phyloP scores from a whole-genome alignment of 192 early-diverging fungal genomes.

The Gamsiella multidivaricata region DNA sequence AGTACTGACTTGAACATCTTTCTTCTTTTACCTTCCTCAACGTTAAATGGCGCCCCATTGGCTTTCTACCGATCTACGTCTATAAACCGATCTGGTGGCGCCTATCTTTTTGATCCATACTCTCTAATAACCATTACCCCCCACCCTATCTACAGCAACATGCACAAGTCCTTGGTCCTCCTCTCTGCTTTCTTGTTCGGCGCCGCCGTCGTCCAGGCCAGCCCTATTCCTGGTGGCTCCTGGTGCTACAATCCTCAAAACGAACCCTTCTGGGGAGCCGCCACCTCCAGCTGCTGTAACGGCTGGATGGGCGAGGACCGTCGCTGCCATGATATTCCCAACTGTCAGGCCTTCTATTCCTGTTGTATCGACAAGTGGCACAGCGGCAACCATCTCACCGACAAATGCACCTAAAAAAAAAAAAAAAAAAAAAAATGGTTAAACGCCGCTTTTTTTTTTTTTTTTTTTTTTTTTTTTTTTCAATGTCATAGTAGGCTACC shows the following conservation, averaged over 20 bases:
- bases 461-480: too few relatives aligned
- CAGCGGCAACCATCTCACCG: conserved; percentile 25
- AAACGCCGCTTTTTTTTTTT: too few relatives aligned
- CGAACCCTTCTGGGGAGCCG: conserved; percentile 39
- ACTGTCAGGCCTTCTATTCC: conserved; percentile 32
- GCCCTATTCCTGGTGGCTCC: conserved; percentile 19
- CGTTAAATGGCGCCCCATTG: too few relatives aligned
- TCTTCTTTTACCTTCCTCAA: too few relatives aligned
- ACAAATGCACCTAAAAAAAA: conserved; percentile 36
- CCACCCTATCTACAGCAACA: conserved; percentile 7
- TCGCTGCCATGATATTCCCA: conserved; percentile 31
- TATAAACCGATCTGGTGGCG: too few relatives aligned
- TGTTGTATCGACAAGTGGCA: conserved; percentile 38
- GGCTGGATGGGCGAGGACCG: conserved; percentile 31
- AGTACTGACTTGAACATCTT: too few relatives aligned
- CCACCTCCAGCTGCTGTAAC: conserved; percentile 30
- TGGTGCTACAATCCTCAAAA: conserved; percentile 39
- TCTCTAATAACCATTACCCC: background rate
- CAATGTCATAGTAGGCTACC: too few relatives aligned
- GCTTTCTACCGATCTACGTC: too few relatives aligned
- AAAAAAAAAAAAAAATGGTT: too few relatives aligned
- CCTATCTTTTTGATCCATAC: too few relatives aligned
- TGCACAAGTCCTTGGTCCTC: conserved; percentile 46
- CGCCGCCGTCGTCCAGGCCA: conserved; percentile 18
- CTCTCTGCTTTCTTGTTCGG: conserved; percentile 23